Base-by-base conservation (phyloP, 352 stramenopile genomes). In the Globisporangium mamillatum region DNA sequence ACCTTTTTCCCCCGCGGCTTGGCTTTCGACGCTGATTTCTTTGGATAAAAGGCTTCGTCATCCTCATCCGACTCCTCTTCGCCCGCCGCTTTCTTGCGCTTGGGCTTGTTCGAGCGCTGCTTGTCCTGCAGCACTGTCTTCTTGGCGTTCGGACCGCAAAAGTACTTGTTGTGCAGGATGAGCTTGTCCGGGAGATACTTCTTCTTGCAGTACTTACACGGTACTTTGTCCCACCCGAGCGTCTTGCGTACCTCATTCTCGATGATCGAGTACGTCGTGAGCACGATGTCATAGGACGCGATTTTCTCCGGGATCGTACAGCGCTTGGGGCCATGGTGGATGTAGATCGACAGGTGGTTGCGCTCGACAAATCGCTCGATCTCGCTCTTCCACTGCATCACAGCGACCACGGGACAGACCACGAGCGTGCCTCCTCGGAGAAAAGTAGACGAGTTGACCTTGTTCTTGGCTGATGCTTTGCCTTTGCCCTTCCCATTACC, bases 201-300 rank as follows among this genome's bases (percentile, higher is more conserved):
- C 61, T 92, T 92, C 41, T 94, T 95, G 78, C 97, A 99, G 74
- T 99, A 99, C 41, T 94, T 92, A 77, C 98, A 99, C 60, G 83
- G 76, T 1, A 94, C 80, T 64, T 95, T 95, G 10, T 82, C 77
- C 70, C 80, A 84, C 1, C 79, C 82, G 2, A 93, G 77, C 16
- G 79, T 90, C 64, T 93, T 91, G n/a, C 86, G 84, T 27, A 86
- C 80, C 67, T 99, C 97, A 56, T 69, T 91, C 70, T 98, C 90
- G 32, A 98, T 83, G 61, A 98, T 97, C 1, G 92, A 98, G 79
- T 99, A 99, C 0, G 98, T 99, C 3, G 98, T 99, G 1, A 99
- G 83, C 5, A 99, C 96, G 38, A 99, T 90, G 69, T 99, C 98
- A 70, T 98, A 98, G 34, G 94, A 94, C 9, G 82, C 84, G 53